Evolutionary conservation across 164 flowering plant species (phyloP).

Genomic region (Stephania yunnanensis): DNA sequence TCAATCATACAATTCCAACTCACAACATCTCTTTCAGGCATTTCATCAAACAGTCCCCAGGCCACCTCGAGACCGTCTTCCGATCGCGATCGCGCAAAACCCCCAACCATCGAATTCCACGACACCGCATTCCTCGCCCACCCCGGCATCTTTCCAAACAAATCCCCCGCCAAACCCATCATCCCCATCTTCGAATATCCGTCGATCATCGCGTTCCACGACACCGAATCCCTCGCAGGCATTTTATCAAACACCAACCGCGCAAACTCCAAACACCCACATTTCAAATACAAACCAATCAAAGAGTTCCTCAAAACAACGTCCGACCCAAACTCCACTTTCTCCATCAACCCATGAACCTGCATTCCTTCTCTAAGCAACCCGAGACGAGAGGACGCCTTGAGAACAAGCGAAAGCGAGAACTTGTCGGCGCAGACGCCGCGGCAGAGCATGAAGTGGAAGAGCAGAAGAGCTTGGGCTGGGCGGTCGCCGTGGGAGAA

Average conservation of each 20-base stretch:
- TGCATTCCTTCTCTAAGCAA: conserved; percentile 45
- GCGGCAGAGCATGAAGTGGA: conserved; percentile 45
- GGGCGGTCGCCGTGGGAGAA: conserved; percentile 52
- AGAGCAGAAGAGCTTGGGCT: conserved; percentile 30
- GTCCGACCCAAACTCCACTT: conserved; percentile 36
- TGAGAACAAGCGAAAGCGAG: conserved; percentile 50
- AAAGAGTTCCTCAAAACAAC: conserved; percentile 52
- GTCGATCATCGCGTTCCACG: conserved; percentile 61
- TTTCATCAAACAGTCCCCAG: conserved; percentile 40
- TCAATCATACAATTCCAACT: conserved; percentile 66
- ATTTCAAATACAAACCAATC: conserved; percentile 35
- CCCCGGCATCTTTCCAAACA: conserved; percentile 45
- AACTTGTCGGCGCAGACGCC: conserved; percentile 42
- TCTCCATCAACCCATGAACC: conserved; percentile 51
- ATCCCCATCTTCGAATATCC: conserved; percentile 58
- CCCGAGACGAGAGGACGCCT: conserved; percentile 49
- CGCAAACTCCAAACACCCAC: conserved; percentile 39
- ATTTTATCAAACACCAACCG: conserved; percentile 51
- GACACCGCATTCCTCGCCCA: conserved; percentile 45
- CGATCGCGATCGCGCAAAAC: conserved; percentile 31
- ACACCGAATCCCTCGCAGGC: conserved; percentile 41
- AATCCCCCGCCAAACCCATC: conserved; percentile 35
- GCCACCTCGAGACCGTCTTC: conserved; percentile 36
- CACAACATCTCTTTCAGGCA: conserved; percentile 59
- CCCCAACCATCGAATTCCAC: conserved; percentile 67